Evolutionary conservation across 2,329 filamentous ascomycete genomes (phyloP).

Genomic region (Epichloe sibirici): DNA sequence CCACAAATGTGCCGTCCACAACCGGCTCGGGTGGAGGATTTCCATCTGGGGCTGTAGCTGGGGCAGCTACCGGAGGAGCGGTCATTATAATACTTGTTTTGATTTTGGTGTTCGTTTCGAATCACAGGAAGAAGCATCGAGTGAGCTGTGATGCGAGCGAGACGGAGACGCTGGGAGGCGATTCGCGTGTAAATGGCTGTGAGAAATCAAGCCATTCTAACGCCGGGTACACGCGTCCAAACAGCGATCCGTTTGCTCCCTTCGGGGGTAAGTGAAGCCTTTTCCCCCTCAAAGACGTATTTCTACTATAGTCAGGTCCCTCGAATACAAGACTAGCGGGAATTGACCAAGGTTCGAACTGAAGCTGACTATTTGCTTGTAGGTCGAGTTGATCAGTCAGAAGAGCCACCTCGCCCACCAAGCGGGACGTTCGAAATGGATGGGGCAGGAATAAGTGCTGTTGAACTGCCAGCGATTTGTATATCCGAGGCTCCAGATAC

Average conservation of each 20-base stretch:
- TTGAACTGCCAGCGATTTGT: constrained; percentile 21
- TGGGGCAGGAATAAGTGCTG: constrained; percentile 17
- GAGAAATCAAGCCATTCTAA: constrained; percentile 8
- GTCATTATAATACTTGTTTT: constrained; percentile 16
- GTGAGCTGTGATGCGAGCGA: constrained; percentile 3
- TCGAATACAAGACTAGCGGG: no score
- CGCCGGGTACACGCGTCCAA: constrained; percentile 10
- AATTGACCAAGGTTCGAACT: no score
- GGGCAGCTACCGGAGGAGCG: constrained; percentile 19
- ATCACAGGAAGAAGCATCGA: constrained; percentile 7
- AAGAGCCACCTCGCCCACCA: constrained; percentile 15
- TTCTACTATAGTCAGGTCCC: no score
- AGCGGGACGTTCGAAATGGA: constrained; percentile 27
- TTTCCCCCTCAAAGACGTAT: neutral
- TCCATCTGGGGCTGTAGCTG: constrained; percentile 21
- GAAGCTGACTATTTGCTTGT: neutral
- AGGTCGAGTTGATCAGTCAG: constrained; percentile 23
- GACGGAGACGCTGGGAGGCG: constrained; percentile 5
- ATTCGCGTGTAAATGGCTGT: neutral
- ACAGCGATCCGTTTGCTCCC: constrained; percentile 27
- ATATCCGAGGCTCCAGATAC: constrained; percentile 3
- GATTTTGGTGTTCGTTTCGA: constrained; percentile 12
- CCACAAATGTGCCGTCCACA: neutral
- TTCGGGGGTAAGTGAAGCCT: constrained; percentile 28
- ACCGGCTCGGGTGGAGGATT: constrained; percentile 4